A percentile compares a stretch with the other conserved stretches of the same genome.
Evolutionary conservation across 768 basidiomycete species (phyloP).

Genomic region (Rhizopogon salebrosus): DNA sequence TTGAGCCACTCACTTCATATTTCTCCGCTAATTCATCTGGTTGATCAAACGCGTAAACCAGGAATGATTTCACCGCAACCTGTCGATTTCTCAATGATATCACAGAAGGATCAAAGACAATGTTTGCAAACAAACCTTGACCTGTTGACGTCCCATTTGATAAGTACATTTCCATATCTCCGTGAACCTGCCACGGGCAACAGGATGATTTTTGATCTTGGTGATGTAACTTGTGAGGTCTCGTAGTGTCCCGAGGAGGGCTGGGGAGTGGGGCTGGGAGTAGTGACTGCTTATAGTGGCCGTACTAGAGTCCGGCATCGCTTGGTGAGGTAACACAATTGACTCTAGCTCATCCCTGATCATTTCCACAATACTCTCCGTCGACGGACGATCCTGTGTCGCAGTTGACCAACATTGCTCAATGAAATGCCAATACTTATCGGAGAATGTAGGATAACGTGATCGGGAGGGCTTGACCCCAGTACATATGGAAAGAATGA

Average conservation of each 20-base stretch:
- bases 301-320: too few species aligned
- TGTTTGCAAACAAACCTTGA: not conserved
- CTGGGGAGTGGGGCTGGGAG: too few species aligned
- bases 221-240: not conserved
- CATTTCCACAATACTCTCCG: too few species aligned
- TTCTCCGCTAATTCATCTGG: not conserved
- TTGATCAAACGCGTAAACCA: too few species aligned
- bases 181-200: not conserved
- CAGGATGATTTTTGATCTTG: not conserved
- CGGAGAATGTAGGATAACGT: not conserved
- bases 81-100: too few species aligned
- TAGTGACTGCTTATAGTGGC: too few species aligned
- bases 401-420: slow-evolving; percentile 23
- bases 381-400: too few species aligned
- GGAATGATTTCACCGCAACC: slow-evolving; percentile 1
- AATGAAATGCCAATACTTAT: slow-evolving; percentile 16
- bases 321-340: too few species aligned
- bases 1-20: too few species aligned
- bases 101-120: too few species aligned
- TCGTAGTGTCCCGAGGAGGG: not conserved
- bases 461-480: slow-evolving; percentile 14
- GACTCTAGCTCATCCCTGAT: too few species aligned
- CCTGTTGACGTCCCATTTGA: not conserved
- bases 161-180: slow-evolving; percentile 1
- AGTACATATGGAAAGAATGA: slow-evolving; percentile 13